phyloP scores from a whole-genome alignment of 2,329 filamentous ascomycete species.

The Hypoxylon sp. region DNA sequence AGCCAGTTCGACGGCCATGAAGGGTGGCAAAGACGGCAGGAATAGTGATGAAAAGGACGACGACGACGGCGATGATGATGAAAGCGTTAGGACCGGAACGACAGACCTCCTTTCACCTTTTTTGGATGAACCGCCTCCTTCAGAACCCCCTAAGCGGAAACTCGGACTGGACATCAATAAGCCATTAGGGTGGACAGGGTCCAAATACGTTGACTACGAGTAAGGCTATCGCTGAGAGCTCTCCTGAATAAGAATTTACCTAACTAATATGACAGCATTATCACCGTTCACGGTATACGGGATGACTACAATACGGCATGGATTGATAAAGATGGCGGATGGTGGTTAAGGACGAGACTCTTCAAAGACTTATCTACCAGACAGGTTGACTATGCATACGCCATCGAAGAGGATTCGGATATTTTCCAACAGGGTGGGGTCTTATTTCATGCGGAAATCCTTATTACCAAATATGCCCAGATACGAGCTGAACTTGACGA shows the following conservation, averaged over 20 bases:
- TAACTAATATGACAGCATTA: constrained; percentile 18
- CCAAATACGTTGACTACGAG: constrained; percentile 17
- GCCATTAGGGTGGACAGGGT: constrained; percentile 13
- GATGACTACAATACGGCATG: constrained; percentile 35
- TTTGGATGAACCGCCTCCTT: neutral
- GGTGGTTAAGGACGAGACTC: constrained; percentile 24
- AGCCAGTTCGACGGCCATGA: too few species aligned
- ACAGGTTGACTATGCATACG: constrained; percentile 25
- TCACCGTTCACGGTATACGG: constrained; percentile 37
- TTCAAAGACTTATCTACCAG: constrained; percentile 15
- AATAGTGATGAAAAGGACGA: too few species aligned
- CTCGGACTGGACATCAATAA: constrained; percentile 21
- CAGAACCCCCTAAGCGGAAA: neutral
- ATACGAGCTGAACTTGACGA: neutral
- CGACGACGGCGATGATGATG: neutral
- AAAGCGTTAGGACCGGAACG: neutral
- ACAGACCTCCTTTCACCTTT: neutral
- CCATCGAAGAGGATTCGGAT: constrained; percentile 14
- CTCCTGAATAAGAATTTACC: too few species aligned
- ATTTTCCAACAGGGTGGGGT: constrained; percentile 21
- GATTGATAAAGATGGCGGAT: constrained; percentile 14
- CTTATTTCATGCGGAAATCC: neutral
- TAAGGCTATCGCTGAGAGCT: neutral
- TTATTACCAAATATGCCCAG: neutral
- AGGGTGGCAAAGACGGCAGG: too few species aligned